Base-by-base conservation (phyloP, 345 rosid genomes). In the Populus tremula region DNA sequence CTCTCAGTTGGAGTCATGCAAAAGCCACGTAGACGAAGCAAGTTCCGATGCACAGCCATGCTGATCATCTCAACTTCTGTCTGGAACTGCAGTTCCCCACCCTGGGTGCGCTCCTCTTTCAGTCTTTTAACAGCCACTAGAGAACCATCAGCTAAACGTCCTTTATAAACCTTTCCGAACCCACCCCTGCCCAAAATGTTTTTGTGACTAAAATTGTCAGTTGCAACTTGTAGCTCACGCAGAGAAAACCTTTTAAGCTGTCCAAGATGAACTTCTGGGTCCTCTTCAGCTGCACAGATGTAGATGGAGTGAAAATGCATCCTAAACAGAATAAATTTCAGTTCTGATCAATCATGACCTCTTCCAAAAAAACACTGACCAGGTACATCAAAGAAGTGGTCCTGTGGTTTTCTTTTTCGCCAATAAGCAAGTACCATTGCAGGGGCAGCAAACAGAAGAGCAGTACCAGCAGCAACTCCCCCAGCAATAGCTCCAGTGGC, bases 401-500 rank as follows among this genome's bases (percentile, higher is more conserved):
- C 97, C 72, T 92, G 88, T 53, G 97, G 98, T 82, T 77, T 92
- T 79, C 89, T 90, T 76, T 89, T 82, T 77, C 91, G 80, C 93
- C 92, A 90, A 80, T 72, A 88, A 54, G 93, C 94, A 81, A 96
- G 90, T 61, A 90, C 91, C 69, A 96, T 86, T 82, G 96, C 98
- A 33, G 98, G 98, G 61, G 87, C 94, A 64, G 98, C 98, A 84
- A 96, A 93, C 75, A 96, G 84, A 85, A 96, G 85, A 67, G 96
- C 96, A 82, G 98, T 97, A 71, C 97, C 98, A 59, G 98, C 98
- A 80, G 97, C 98, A 75, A 96, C 99, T 72, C 99, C 99, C 43
- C 98, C 98, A 33, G 97, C 98, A 81, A 93, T 96, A 76, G 93
- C 89, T 81, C 96, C 97, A 78, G 92, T 95, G 47, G 82, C 85